These are phyloP conservation scores for Podospora conica DNA, from an alignment of 495 filamentous ascomycete genomes.

Conservation along the genomic window DNA sequence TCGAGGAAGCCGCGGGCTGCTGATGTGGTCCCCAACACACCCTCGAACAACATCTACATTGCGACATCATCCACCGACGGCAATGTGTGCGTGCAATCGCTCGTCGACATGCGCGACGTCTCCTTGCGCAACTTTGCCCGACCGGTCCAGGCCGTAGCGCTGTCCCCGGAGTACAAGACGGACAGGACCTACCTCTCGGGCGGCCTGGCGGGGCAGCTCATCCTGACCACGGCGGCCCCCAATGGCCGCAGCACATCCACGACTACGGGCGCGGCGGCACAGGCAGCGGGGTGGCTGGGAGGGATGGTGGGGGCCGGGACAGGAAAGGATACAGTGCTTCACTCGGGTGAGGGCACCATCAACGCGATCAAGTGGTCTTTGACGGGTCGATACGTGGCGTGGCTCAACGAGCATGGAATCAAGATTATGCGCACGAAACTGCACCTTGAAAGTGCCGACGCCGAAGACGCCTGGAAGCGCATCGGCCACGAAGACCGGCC, in stretches of 20 bases:
- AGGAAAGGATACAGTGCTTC: slow-evolving; percentile 82
- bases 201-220: slow-evolving; percentile 79
- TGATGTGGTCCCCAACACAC: slow-evolving; percentile 54
- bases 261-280: slow-evolving; percentile 69
- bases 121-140: slow-evolving; percentile 87
- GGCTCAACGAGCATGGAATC: slow-evolving; percentile 93
- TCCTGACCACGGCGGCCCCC: slow-evolving; percentile 79
- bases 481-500: slow-evolving; percentile 86
- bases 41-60: slow-evolving; percentile 84
- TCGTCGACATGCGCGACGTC: slow-evolving; percentile 70
- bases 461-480: slow-evolving; percentile 89
- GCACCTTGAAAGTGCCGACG: slow-evolving; percentile 66
- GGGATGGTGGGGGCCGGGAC: slow-evolving; percentile 71
- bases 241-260: slow-evolving; percentile 73
- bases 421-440: slow-evolving; percentile 94
- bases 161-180: slow-evolving; percentile 87
- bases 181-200: slow-evolving; percentile 86
- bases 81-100: slow-evolving; percentile 80
- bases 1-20: slow-evolving; percentile 43
- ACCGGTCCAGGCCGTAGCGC: slow-evolving; percentile 79
- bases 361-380: slow-evolving; percentile 88
- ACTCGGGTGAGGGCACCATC: slow-evolving; percentile 88
- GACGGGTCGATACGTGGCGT: slow-evolving; percentile 83
- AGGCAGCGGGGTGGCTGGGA: slow-evolving; percentile 83
- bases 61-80: slow-evolving; percentile 93